Base-by-base conservation (phyloP, 495 filamentous ascomycete species). In the Aspergillus avenaceus region DNA sequence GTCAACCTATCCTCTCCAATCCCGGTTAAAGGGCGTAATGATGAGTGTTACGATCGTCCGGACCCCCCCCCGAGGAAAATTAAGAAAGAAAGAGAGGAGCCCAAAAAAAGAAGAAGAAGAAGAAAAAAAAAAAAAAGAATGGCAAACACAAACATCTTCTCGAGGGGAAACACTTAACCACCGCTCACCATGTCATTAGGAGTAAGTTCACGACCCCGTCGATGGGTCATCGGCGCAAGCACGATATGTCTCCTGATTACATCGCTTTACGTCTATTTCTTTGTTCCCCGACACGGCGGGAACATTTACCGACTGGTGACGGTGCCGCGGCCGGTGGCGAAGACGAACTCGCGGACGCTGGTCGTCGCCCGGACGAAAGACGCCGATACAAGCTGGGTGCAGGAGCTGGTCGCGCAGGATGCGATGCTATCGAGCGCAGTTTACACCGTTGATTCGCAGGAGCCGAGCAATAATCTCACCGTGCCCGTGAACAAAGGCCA, bases 401-500 rank as follows among this genome's bases (percentile, higher is more conserved):
- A 59, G 4, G 43, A 56, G 21, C 34, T 49, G 7, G 25, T 32
- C 8, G 23, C 21, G 4, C 36, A 49, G 8, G 25, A 41, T 5
- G n/a, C 13, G 12, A 4, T 14, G 1, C 24, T 49, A 11, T 41
- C 24, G 5, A 41, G 36, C 24, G 47, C 47, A 18, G 62, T 29
- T 46, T 80, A 11, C 60, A 70, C 6, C 47, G 62, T 22, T 75
- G 74, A 73, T 41, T 14, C 34, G n/a, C 34, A 14, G 14, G 21
- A 38, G 2, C 8, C 16, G 3, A 61, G 18, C 73, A 42, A 55
- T 63, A 6, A 40, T 53, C 2, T 65, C 68, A 75, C 67, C 0
- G 71, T 81, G 5, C 74, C 77, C 5, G 50, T 49, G 6, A 84
- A 84, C 60, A 83, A 82, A 58, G 81, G 83, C 8, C 74, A 76